Evolutionary conservation across 164 flowering plant genomes (phyloP).

Genomic region (Stephania yunnanensis): DNA sequence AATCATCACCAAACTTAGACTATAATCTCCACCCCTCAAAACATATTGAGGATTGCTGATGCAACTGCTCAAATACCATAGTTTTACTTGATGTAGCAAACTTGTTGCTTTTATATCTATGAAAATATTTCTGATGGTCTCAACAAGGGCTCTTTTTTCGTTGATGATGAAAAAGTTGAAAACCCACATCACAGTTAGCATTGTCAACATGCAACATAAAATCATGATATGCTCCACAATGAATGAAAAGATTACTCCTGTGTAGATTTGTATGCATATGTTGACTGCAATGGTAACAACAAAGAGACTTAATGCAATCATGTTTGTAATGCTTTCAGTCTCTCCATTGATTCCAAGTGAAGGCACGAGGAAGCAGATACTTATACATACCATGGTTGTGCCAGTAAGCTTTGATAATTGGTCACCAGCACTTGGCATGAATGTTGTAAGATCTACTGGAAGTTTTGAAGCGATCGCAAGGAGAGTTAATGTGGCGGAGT

Average conservation of each 20-base stretch:
- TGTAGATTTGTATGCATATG: background rate
- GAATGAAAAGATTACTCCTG: background rate
- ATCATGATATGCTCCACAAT: background rate
- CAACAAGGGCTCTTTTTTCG: background rate
- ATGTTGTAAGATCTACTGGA: slow-evolving; percentile 11
- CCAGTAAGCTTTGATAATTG: slow-evolving; percentile 16
- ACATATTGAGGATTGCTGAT: background rate
- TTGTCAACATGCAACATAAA: background rate
- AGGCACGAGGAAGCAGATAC: background rate
- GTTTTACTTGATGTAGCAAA: background rate
- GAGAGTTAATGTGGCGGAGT: slow-evolving; percentile 10
- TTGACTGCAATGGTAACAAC: background rate
- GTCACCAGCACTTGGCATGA: slow-evolving; percentile 8
- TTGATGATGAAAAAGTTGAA: background rate
- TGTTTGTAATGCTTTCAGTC: background rate
- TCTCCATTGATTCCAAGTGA: background rate
- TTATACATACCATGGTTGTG: slow-evolving; percentile 8
- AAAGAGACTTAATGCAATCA: background rate
- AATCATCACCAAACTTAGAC: background rate
- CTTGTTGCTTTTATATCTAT: background rate
- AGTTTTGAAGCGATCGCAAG: slow-evolving; percentile 16
- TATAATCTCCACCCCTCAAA: background rate
- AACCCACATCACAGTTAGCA: slow-evolving; percentile 4
- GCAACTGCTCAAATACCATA: background rate
- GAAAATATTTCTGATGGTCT: background rate